Base-by-base conservation (phyloP, 768 basidiomycete species). In the Candolleomyces aberdarensis region DNA sequence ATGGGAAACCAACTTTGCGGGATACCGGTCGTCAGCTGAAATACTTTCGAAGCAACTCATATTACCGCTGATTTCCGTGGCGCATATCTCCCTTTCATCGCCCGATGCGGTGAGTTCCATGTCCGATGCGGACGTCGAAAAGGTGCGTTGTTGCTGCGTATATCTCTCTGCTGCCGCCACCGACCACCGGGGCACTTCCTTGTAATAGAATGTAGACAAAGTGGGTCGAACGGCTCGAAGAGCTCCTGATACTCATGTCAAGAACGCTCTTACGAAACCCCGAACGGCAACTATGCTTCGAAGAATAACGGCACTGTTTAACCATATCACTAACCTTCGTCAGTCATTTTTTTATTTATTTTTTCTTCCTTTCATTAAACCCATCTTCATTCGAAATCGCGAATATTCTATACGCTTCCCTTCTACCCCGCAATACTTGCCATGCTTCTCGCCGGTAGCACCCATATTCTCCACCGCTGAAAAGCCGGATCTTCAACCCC, bases 41-140 rank as follows among this genome's bases (percentile, higher is more conserved):
- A 76, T 91, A 58, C 78, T 93, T 56, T 92, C 91, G 62, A 87
- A 81, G 64, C 91, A 93, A 66, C 83, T 92, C 64, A 85, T 92
- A 63, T 76, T 87, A 62, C 91, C 91, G 7, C 78, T 92, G 62
- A 86, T 93, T 69, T 90, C 85, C 70, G 75, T 84, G 50, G 85
- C 80, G 61, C 85, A 91, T 70, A 72, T 91, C 63, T 82, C 86
- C 2, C 88, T 92, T 72, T 78, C 82, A 53, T 85, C 85, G 41
- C 66, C 83, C 57, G 83, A 89, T 62, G 72, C 81, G 48, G 72
- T 91, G 59, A 72, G 78, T 69, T 83, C 83, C 68, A 74, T 87
- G 51, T 71, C 85, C 48, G 80, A 82, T 61, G 68, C 66, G 49
- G 87, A 89, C 63, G 75, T 91, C 43, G 87, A 91, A 70, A 87